Percentiles rank a stretch among this genome's conserved stretches.
phyloP scores from a whole-genome alignment of 2,329 filamentous ascomycete species.

The Basipetospora sp. region DNA sequence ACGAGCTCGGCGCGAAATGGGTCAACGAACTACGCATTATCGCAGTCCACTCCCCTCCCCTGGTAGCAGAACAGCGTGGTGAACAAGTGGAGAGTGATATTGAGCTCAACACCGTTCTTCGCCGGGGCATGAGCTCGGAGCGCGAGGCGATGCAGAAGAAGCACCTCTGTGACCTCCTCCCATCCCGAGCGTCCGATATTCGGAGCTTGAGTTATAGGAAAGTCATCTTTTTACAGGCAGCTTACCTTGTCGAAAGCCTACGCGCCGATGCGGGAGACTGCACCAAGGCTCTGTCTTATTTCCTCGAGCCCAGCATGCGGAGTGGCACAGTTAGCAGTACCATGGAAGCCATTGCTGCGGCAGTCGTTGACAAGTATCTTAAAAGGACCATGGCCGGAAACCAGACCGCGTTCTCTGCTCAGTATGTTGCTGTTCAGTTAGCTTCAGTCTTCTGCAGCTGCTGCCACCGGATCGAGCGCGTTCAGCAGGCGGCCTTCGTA shows the following conservation, averaged over 20 bases:
- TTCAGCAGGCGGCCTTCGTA: constrained; percentile 70
- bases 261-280: constrained; percentile 79
- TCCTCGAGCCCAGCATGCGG: constrained; percentile 76
- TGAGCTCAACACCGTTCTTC: constrained; percentile 83
- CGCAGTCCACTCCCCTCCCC: constrained; percentile 70
- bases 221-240: constrained; percentile 79
- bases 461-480: constrained; percentile 82
- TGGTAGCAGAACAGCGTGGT: constrained; percentile 76
- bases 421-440: constrained; percentile 78
- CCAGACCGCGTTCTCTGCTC: constrained; percentile 70
- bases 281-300: constrained; percentile 79
- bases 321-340: constrained; percentile 46
- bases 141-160: constrained; percentile 70
- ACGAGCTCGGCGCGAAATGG: constrained; percentile 58
- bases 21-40: constrained; percentile 66
- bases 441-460: constrained; percentile 74
- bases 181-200: constrained; percentile 64
- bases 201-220: constrained; percentile 75
- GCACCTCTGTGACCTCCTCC: constrained; percentile 57
- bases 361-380: constrained; percentile 67
- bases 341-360: constrained; percentile 50
- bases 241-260: constrained; percentile 76
- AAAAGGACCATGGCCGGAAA: constrained; percentile 56
- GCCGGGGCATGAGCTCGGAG: constrained; percentile 69
- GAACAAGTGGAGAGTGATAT: constrained; percentile 92